Evolutionary conservation across 225 moss, liverwort and hornwort species (phyloP), one percentile per base, ranked within the genome.

Genomic region (Marchantia paleacea): DNA sequence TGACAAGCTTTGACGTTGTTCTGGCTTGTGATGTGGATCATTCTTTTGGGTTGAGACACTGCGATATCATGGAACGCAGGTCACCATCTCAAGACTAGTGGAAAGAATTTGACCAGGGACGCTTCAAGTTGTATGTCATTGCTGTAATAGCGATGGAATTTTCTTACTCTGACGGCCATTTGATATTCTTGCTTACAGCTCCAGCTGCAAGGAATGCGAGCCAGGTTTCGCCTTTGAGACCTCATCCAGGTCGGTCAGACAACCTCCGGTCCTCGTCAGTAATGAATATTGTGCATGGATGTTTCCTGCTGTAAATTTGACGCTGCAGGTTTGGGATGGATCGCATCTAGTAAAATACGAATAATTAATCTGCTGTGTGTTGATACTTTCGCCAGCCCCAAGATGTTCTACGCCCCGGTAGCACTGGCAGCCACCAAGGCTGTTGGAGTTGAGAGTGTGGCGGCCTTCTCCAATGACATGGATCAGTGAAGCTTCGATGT

Each of bases 181-280:
- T 64, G 13, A 12, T 16, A 48, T 51, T 77, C 9, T 39, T 22
- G 6, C 2, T 20, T 14, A 76, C 77, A 77, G 77, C 77, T 62
- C 77, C 63, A 77, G 77, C 77, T 77, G 77, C 77, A 64, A 77
- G 48, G 77, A 77, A 26, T 77, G 77, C 63, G 77, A 77, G 26
- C 62, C 64, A 19, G 20, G 30, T 7, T 77, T 77, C 77, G 49
- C 10, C 61, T 77, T 77, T 62, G 77, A 77, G 63, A 64, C 77
- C 10, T 47, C 62, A 49, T 77, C 77, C 20, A 76, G 75, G 75
- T 76, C 7, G 8, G 57, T 58, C 19, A 7, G 3, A 30, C 29
- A 29, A 63, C 13, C 69, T 16, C 7, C 11, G 26, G 65, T 30
- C 7, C 69, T 31, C 29, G 58, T 58, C 10, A 15, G 58, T 58